A percentile compares a stretch with the other conserved stretches of the same genome.
These are phyloP conservation scores for Anaeramoeba ignava DNA, from an alignment of 78 protist species.

Conservation along the genomic window DNA sequence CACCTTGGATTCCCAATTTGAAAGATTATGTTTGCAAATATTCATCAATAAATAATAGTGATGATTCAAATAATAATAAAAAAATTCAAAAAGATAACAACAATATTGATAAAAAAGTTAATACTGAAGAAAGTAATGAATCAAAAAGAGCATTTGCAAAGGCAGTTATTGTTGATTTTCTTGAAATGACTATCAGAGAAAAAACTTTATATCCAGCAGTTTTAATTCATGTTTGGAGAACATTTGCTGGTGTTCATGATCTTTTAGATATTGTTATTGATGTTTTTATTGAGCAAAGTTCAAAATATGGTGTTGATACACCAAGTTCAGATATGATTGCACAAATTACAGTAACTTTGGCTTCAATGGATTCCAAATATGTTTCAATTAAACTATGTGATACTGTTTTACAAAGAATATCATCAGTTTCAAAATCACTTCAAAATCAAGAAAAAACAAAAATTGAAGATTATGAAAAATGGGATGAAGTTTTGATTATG, in stretches of 20 bases:
- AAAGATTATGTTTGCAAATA: neutral
- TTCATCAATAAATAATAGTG: neutral
- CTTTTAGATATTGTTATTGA: conserved; percentile 16
- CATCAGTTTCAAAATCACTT: neutral
- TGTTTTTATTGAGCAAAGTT: conserved; percentile 14
- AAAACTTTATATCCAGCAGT: conserved; percentile 29
- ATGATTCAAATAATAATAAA: neutral
- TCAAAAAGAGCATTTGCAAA: neutral
- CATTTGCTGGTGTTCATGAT: conserved; percentile 21
- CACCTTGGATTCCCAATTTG: conserved; percentile 53
- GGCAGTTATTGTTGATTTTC: neutral
- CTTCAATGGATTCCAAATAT: conserved; percentile 13
- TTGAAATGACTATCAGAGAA: conserved; percentile 33
- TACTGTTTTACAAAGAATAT: neutral
- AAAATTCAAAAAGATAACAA: neutral
- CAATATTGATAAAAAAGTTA: neutral
- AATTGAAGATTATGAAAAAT: conserved; percentile 17
- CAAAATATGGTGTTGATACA: conserved; percentile 18
- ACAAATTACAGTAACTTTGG: conserved; percentile 43
- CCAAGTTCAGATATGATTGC: conserved; percentile 23
- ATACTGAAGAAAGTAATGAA: neutral
- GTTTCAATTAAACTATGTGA: conserved; percentile 24
- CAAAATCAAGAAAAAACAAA: neutral
- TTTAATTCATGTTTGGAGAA: conserved; percentile 37
- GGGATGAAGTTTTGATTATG: conserved; percentile 31